Evolutionary conservation across 2,329 filamentous ascomycete genomes (phyloP), one percentile per base, ranked within the genome.

Genomic region (Phialophora tarda): DNA sequence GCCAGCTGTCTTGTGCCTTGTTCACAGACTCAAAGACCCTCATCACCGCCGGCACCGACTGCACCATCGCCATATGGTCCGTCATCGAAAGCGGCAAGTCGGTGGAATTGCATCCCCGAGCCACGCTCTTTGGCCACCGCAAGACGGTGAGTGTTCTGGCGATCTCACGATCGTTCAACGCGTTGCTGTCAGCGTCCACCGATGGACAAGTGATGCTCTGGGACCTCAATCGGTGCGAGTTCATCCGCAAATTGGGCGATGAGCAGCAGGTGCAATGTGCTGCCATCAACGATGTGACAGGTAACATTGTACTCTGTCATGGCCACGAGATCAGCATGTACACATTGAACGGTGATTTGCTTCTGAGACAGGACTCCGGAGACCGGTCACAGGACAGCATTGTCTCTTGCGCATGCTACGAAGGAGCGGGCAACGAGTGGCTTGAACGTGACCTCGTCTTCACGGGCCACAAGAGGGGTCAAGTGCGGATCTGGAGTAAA

Each of bases 1-100:
- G 93, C 4, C 93, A 97, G 75, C 85, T 99, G 30, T 94, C 93
- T 0, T 89, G 88, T 63, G 89, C 92, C 0, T 83, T 90, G 12
- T 95, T 98, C 75, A 92, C 92, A 0, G 94, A 97, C 76, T 94
- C 92, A 17, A 91, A 91, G 73, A 97, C 92, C 0, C 84, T 99
- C 23, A 89, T 99, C 69, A 98, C 95, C 0, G 92, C 93, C 0
- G 95, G 95, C 28, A 90, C 92, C 57, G 95, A 99, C 74, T 97
- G 94, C 73, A 93, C 95, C 0, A 86, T 99, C 4, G 93, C 91
- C 0, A 88, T 97, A 1, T 96, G 92, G 85, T 88, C 86, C 1
- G 85, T 97, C 47, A 79, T 85, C 61, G 81, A 84, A 11, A 82
- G 82, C 0, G 83, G 84, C 10, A 93, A 92, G 69, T 82, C 86